phyloP scores from a whole-genome alignment of 1,139 yeast species.

The Suhomyces maxii region DNA sequence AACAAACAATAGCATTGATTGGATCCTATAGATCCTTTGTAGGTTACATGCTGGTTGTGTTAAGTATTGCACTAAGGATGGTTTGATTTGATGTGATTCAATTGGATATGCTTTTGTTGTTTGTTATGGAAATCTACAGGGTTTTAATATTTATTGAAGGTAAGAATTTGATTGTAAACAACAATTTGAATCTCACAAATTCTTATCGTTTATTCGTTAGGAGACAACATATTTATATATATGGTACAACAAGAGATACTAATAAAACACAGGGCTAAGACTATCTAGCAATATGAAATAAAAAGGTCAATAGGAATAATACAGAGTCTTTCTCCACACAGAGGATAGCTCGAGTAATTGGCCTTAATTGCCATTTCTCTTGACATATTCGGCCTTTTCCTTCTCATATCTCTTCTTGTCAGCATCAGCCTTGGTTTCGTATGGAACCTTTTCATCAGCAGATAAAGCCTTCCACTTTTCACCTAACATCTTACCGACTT shows the following conservation, averaged over 20 bases:
- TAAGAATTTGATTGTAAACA: no score
- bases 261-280: conserved; percentile 11
- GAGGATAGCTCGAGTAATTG: conserved; percentile 1
- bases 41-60: no score
- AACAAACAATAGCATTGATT: no score
- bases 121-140: no score
- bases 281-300: conserved; percentile 7
- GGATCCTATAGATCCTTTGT: no score
- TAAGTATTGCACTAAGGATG: no score
- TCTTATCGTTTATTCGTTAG: not conserved
- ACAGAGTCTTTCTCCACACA: conserved; percentile 8
- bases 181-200: no score
- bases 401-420: conserved; percentile 97
- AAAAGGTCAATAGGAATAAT: conserved; percentile 8
- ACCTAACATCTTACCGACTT: conserved; percentile 89
- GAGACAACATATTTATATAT: conserved; percentile 8
- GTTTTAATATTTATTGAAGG: no score
- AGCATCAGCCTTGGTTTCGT: conserved; percentile 88
- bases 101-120: no score
- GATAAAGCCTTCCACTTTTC: conserved; percentile 92
- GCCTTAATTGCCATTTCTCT: conserved; percentile 34
- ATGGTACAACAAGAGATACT: conserved; percentile 11
- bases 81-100: no score
- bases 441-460: conserved; percentile 80
- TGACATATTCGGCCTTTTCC: conserved; percentile 87